phyloP scores from a whole-genome alignment of 2,329 filamentous ascomycete genomes.

The Cucurbitaria berberidis region DNA sequence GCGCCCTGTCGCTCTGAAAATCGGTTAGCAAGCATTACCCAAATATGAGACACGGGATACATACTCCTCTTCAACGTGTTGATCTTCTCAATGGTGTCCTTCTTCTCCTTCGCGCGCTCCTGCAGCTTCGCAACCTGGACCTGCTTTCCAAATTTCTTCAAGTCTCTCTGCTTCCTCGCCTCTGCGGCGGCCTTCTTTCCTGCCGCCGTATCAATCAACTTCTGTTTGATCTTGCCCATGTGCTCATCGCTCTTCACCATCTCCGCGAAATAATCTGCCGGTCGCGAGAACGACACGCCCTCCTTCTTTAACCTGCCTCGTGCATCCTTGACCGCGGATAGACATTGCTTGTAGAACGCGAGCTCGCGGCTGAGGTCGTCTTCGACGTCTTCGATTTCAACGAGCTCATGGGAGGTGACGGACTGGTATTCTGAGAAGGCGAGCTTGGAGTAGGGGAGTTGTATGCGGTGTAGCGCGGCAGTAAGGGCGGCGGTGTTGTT shows the following conservation, averaged over 20 bases:
- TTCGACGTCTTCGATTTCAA: slow-evolving; percentile 80
- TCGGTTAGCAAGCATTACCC: slow-evolving; percentile 25
- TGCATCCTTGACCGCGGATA: slow-evolving; percentile 76
- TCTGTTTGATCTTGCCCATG: slow-evolving; percentile 95
- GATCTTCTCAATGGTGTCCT: slow-evolving; percentile 93
- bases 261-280: slow-evolving; percentile 96
- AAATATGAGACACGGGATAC: slow-evolving; percentile 45
- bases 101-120: slow-evolving; percentile 91
- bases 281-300: slow-evolving; percentile 83
- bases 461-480: slow-evolving; percentile 79
- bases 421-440: slow-evolving; percentile 85
- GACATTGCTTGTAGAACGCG: slow-evolving; percentile 88
- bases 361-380: slow-evolving; percentile 93
- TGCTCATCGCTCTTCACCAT: slow-evolving; percentile 99
- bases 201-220: slow-evolving; percentile 89
- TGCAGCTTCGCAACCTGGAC: slow-evolving; percentile 96
- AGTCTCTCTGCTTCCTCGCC: slow-evolving; percentile 86
- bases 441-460: slow-evolving; percentile 70
- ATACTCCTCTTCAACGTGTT: slow-evolving; percentile 92
- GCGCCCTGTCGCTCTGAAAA: slow-evolving; percentile 79
- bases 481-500: slow-evolving; percentile 92
- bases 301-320: slow-evolving; percentile 80
- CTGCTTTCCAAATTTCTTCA: slow-evolving; percentile 99
- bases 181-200: slow-evolving; percentile 91
- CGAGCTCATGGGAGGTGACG: slow-evolving; percentile 70